Evolutionary conservation across 1,284 basidiomycete genomes (phyloP).

Genomic region (Malassezia vespertilionis): DNA sequence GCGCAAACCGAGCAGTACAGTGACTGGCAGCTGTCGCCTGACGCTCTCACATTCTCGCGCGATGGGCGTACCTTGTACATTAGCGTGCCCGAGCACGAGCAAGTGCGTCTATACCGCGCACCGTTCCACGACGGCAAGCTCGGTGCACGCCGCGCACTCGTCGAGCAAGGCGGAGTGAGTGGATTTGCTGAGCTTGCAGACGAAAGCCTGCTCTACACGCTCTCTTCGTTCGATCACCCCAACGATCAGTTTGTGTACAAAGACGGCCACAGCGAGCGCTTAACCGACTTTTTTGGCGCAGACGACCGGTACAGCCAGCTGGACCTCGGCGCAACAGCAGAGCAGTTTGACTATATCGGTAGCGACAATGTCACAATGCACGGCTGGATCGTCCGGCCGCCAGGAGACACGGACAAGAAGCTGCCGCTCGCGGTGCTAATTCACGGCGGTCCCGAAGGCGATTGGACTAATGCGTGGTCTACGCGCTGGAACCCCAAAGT

Average conservation of each 20-base stretch:
- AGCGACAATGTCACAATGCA: conserved; percentile 13
- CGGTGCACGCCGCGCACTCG: conserved; percentile 5
- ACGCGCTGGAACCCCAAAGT: conserved; percentile 32
- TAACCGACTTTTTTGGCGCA: conserved; percentile 13
- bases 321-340: conserved; percentile 21
- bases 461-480: conserved; percentile 31
- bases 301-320: conserved; percentile 13
- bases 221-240: conserved; percentile 14
- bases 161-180: conserved; percentile 8
- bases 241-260: conserved; percentile 18
- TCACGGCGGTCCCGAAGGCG: conserved; percentile 37
- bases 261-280: background rate
- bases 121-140: background rate
- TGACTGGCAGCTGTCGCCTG: conserved; percentile 29
- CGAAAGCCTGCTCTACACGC: conserved; percentile 10
- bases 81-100: conserved; percentile 19
- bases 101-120: conserved; percentile 16
- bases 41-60: conserved; percentile 13
- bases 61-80: conserved; percentile 15
- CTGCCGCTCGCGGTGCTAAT: conserved; percentile 23
- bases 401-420: conserved; percentile 6
- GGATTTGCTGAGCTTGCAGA: conserved; percentile 5
- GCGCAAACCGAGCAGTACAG: conserved; percentile 6
- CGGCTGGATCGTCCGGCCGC: conserved; percentile 24
- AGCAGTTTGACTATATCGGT: conserved; percentile 22